Conservation (phyloP, 2,329 filamentous ascomycete genomes). For the Zalaria obscura region DNA sequence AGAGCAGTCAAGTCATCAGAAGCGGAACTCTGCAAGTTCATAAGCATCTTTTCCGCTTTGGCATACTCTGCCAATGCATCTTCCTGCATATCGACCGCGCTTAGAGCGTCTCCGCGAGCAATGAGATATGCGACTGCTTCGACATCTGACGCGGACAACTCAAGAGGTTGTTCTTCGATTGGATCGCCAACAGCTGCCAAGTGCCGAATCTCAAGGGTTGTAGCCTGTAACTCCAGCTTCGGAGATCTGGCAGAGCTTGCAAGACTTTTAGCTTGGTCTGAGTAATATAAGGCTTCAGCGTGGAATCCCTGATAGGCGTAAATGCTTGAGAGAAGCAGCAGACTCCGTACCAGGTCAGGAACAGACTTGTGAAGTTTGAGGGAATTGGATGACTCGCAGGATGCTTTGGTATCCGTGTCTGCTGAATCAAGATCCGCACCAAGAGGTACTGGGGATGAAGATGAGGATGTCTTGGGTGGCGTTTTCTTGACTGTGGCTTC, state of each 20-base stretch:
- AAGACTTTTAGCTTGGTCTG: conserved; percentile 68
- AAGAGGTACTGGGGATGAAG: too few relatives aligned
- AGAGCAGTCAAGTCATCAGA: neutral
- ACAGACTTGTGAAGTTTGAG: neutral
- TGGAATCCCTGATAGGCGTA: conserved; percentile 78
- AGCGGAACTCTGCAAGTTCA: neutral
- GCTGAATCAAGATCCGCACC: too few relatives aligned
- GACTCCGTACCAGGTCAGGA: conserved; percentile 54
- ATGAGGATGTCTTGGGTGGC: neutral
- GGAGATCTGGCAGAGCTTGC: conserved; percentile 29
- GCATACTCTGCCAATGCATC: conserved; percentile 1
- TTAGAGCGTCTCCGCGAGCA: neutral
- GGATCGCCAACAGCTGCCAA: neutral
- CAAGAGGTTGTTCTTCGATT: neutral
- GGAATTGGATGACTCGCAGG: too few relatives aligned
- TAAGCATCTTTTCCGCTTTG: conserved; percentile 2
- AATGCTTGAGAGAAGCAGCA: conserved; percentile 60
- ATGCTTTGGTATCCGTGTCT: too few relatives aligned
- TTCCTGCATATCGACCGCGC: neutral
- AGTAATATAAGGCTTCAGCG: conserved; percentile 77
- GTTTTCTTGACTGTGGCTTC: conserved; percentile 16
- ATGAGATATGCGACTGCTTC: neutral
- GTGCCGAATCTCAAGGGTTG: neutral
- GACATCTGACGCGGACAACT: neutral
- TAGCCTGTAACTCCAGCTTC: neutral